Percentiles rank a stretch among this genome's conserved stretches.
Evolutionary conservation across 2,329 filamentous ascomycete species (phyloP).

Genomic region (Neofusicoccum cordaticola): DNA sequence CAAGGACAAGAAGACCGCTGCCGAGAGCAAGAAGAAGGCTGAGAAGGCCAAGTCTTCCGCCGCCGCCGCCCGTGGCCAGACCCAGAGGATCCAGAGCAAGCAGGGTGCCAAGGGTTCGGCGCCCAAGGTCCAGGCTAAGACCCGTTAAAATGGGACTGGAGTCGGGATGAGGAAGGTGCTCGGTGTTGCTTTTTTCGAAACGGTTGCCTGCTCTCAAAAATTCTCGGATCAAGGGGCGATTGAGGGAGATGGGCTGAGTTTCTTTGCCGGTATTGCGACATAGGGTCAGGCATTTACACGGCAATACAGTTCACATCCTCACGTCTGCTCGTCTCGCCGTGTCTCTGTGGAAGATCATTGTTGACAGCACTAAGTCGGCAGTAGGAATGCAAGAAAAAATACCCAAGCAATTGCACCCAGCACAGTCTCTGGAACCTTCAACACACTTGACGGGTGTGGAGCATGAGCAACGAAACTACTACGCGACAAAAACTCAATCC

Average conservation of each 20-base stretch:
- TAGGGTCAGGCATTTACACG: conserved; percentile 18
- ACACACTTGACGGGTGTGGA: not conserved
- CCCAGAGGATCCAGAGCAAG: conserved; percentile 84
- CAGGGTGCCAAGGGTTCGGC: conserved; percentile 91
- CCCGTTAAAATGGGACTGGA: conserved; percentile 62
- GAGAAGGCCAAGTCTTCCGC: conserved; percentile 96
- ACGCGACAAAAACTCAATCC: not conserved
- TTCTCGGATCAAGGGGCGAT: conserved; percentile 11
- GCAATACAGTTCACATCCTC: conserved; percentile 18
- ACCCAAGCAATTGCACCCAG: not conserved
- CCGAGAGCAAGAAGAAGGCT: conserved; percentile 91
- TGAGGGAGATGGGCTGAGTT: conserved; percentile 15
- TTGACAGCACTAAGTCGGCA: not conserved
- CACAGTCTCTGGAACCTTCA: not conserved
- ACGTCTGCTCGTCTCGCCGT: conserved; percentile 6
- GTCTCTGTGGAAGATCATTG: not conserved
- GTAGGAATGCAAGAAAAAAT: conserved; percentile 5
- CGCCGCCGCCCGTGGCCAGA: conserved; percentile 71
- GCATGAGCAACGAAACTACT: not conserved
- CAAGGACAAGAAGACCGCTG: conserved; percentile 96
- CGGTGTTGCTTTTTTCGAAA: conserved; percentile 18
- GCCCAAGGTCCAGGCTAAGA: conserved; percentile 79
- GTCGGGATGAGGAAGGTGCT: conserved; percentile 14
- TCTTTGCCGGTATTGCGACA: conserved; percentile 16
- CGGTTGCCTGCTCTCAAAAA: conserved; percentile 17